phyloP scores from a whole-genome alignment of 371 early-diverging fungal genomes.

The Mucor irregularis region DNA sequence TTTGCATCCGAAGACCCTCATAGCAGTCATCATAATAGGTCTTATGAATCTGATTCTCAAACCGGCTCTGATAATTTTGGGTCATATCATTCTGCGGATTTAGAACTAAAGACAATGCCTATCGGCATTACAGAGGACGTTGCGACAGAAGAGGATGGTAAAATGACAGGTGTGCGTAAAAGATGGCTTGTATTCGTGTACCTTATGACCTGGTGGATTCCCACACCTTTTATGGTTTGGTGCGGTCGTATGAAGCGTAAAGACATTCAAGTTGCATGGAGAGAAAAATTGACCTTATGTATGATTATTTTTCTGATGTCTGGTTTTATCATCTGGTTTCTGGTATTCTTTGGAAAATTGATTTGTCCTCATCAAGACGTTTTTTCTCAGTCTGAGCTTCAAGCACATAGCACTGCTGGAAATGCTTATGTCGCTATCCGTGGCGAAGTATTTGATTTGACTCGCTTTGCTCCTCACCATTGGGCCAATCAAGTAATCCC shows the following conservation, averaged over 20 bases:
- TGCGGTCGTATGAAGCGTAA: slow-evolving; percentile 75
- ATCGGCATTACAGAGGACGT: slow-evolving; percentile 12
- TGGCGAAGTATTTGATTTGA: slow-evolving; percentile 74
- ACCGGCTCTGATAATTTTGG: slow-evolving; percentile 15
- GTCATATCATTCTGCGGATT: neutral
- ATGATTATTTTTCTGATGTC: slow-evolving; percentile 68
- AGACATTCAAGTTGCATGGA: slow-evolving; percentile 88
- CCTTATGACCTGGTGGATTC: slow-evolving; percentile 89
- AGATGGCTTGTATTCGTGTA: slow-evolving; percentile 86
- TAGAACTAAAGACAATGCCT: slow-evolving; percentile 28
- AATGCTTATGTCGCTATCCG: slow-evolving; percentile 65
- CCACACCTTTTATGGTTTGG: slow-evolving; percentile 59
- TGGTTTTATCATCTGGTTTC: slow-evolving; percentile 47
- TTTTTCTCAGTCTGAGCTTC: slow-evolving; percentile 53
- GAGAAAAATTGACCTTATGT: slow-evolving; percentile 83
- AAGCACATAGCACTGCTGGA: slow-evolving; percentile 32
- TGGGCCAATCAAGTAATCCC: slow-evolving; percentile 51
- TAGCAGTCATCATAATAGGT: neutral
- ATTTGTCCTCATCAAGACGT: slow-evolving; percentile 86
- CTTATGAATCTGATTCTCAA: slow-evolving; percentile 23
- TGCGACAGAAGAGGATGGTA: slow-evolving; percentile 9
- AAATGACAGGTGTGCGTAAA: slow-evolving; percentile 46
- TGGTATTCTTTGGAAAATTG: slow-evolving; percentile 80
- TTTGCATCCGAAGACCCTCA: slow-evolving; percentile 56
- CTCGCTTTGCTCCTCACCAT: slow-evolving; percentile 61